phyloP scores from a whole-genome alignment of 768 basidiomycete species.

The Galerina marginata region DNA sequence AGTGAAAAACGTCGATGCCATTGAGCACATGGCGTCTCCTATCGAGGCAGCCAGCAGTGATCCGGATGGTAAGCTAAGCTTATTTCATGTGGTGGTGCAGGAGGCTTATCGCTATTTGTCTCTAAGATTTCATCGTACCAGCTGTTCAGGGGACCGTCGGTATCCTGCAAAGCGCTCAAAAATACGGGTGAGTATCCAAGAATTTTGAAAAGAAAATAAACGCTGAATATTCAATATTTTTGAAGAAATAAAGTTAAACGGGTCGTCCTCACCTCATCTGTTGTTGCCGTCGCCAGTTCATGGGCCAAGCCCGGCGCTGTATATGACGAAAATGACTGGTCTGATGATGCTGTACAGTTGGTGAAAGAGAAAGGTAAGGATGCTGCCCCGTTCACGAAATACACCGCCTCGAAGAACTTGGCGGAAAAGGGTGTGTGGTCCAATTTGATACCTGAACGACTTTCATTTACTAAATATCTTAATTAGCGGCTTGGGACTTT shows the following conservation, averaged over 20 bases:
- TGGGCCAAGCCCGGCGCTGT: neutral
- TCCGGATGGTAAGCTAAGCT: conserved; percentile 34
- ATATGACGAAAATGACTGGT: conserved; percentile 63
- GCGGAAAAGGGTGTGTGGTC: conserved; percentile 58
- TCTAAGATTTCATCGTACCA: conserved; percentile 63
- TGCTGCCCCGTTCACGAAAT: conserved; percentile 39
- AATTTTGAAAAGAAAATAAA: too few species aligned
- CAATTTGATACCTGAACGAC: too few species aligned
- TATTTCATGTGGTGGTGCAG: neutral
- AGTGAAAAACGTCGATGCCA: conserved; percentile 74
- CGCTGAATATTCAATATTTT: neutral
- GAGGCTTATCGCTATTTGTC: too few species aligned
- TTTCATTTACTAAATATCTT: neutral
- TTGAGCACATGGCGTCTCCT: conserved; percentile 74
- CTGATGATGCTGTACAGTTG: conserved; percentile 48
- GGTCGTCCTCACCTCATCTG: conserved; percentile 69
- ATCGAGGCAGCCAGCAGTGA: conserved; percentile 48
- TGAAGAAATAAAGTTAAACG: conserved; percentile 52
- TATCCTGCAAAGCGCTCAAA: conserved; percentile 59
- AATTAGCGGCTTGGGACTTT: conserved; percentile 48
- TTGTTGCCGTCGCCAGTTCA: neutral
- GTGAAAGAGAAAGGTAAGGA: conserved; percentile 49
- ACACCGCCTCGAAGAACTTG: conserved; percentile 67
- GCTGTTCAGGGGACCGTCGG: conserved; percentile 73
- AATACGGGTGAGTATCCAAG: neutral